Evolutionary conservation across 441 rosid species (phyloP).

Genomic region (Omphalea diandra): DNA sequence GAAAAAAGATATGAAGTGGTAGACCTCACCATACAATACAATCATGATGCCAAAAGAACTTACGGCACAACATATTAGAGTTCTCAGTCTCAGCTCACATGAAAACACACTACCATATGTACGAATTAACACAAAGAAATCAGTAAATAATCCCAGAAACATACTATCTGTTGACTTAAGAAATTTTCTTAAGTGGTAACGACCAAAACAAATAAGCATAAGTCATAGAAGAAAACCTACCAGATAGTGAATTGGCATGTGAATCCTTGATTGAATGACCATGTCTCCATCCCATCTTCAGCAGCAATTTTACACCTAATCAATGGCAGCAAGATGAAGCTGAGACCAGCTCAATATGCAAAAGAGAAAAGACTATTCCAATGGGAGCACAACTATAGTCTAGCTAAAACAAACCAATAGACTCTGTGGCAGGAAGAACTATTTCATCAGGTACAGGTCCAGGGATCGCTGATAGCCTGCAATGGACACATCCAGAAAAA

Average conservation of each 20-base stretch:
- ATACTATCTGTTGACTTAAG: not conserved
- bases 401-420: constrained; percentile 69
- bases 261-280: constrained; percentile 85
- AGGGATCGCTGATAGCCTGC: constrained; percentile 93
- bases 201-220: constrained; percentile 6
- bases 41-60: not conserved
- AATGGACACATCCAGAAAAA: constrained; percentile 21
- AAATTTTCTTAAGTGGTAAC: not conserved
- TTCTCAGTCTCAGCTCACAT: not conserved
- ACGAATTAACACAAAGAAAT: not conserved
- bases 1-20: not conserved
- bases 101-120: not conserved
- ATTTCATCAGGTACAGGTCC: constrained; percentile 93
- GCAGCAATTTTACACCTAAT: constrained; percentile 79
- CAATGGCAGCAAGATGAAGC: constrained; percentile 24
- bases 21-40: not conserved
- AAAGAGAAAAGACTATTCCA: not conserved
- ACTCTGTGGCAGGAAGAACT: constrained; percentile 79
- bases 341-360: constrained; percentile 17
- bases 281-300: constrained; percentile 96
- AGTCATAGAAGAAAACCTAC: constrained; percentile 31
- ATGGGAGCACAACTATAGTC: constrained; percentile 22
- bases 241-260: constrained; percentile 51
- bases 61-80: not conserved
- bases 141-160: not conserved